These are phyloP conservation scores for Verticillium albo-atrum DNA, from an alignment of 2,329 filamentous ascomycete genomes.

Conservation along the genomic window DNA sequence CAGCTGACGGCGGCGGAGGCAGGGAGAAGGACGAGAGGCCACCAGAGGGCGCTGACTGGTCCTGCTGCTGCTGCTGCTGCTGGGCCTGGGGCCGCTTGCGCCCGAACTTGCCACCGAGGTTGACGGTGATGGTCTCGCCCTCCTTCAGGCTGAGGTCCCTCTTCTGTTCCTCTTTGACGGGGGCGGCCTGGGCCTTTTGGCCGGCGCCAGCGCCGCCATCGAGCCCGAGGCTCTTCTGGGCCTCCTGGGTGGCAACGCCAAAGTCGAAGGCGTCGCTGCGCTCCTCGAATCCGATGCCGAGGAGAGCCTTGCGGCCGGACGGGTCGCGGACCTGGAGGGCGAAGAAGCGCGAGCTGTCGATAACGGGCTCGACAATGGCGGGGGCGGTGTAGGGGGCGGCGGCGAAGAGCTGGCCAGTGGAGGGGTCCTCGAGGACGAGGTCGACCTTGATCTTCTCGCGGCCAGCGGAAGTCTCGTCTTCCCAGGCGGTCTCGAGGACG, in stretches of 20 bases:
- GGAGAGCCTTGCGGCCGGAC: conserved; percentile 67
- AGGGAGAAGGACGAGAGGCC: conserved; percentile 61
- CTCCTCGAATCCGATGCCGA: conserved; percentile 87
- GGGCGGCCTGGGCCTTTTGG: conserved; percentile 21
- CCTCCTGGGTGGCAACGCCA: conserved; percentile 73
- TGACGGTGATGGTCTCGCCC: conserved; percentile 83
- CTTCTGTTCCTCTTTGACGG: conserved; percentile 46
- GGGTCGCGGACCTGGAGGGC: conserved; percentile 75
- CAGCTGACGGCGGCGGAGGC: conserved; percentile 59
- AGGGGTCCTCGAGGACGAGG: conserved; percentile 73
- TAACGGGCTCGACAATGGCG: conserved; percentile 67
- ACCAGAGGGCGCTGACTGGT: conserved; percentile 15
- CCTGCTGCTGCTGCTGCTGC: conserved; percentile 17
- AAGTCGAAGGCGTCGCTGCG: conserved; percentile 84
- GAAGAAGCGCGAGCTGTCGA: conserved; percentile 81
- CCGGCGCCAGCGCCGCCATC: conserved; percentile 28
- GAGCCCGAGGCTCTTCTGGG: conserved; percentile 63
- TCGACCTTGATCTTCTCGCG: conserved; percentile 62
- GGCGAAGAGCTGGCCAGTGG: conserved; percentile 72
- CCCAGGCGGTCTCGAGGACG: conserved; percentile 68
- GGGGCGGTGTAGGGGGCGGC: conserved; percentile 70
- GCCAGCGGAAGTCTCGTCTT: conserved; percentile 25
- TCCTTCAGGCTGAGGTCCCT: conserved; percentile 83
- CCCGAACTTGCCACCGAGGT: conserved; percentile 57
- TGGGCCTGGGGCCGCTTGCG: conserved; percentile 35